These are phyloP conservation scores for Coprinopsis sp. DNA, from an alignment of 768 basidiomycete species.

Conservation along the genomic window DNA sequence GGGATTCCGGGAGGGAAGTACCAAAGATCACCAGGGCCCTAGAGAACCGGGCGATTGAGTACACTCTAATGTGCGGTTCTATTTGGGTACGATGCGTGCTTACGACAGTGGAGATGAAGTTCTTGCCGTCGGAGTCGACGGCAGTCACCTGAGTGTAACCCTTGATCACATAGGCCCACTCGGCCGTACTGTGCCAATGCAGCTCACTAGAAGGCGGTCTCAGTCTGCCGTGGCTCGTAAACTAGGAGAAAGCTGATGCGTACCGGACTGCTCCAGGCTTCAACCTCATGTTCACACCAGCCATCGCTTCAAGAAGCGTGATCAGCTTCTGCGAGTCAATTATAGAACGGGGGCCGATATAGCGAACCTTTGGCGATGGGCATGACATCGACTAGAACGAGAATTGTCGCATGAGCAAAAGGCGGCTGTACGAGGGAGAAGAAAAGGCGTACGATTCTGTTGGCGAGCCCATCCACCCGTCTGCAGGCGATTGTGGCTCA, in stretches of 20 bases:
- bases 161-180: slow-evolving; percentile 53
- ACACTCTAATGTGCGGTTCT: background rate
- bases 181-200: slow-evolving; percentile 50
- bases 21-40: slow-evolving; percentile 50
- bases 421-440: background rate
- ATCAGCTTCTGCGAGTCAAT: background rate
- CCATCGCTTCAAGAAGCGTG: slow-evolving; percentile 27
- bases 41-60: background rate
- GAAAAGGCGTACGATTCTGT: slow-evolving; percentile 43
- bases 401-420: slow-evolving; percentile 2
- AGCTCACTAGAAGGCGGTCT: slow-evolving; percentile 35
- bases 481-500: slow-evolving; percentile 54
- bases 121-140: slow-evolving; percentile 43
- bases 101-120: slow-evolving; percentile 48
- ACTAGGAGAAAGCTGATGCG: background rate
- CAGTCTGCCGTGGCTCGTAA: background rate
- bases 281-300: slow-evolving; percentile 50
- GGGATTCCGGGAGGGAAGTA: slow-evolving; percentile 55
- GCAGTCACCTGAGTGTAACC: slow-evolving; percentile 45
- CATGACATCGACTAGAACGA: slow-evolving; percentile 36
- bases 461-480: slow-evolving; percentile 59
- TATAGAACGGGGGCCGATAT: background rate
- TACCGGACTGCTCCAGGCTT: slow-evolving; percentile 47
- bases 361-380: slow-evolving; percentile 44
- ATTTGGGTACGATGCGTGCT: slow-evolving; percentile 14